phyloP scores from a whole-genome alignment of 106 monocot genomes.

The Gastrodia elata region DNA sequence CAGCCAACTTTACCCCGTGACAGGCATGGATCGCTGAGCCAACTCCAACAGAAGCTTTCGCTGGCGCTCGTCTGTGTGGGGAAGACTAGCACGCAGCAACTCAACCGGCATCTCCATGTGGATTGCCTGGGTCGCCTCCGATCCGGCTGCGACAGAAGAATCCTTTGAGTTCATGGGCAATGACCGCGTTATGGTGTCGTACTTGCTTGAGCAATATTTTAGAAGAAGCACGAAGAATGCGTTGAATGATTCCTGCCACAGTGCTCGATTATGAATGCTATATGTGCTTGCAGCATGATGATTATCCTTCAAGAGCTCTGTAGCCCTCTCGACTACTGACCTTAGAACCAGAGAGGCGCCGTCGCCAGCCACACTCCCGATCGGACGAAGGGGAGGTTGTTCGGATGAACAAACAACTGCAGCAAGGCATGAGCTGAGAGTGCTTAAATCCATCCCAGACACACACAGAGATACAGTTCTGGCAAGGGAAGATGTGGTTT shows the following conservation, averaged over 20 bases:
- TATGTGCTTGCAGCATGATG: constrained; percentile 22
- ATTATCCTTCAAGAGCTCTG: constrained; percentile 17
- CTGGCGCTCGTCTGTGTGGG: constrained; percentile 32
- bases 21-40: constrained; percentile 27
- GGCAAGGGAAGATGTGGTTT: constrained; percentile 17
- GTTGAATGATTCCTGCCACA: constrained; percentile 42
- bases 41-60: constrained; percentile 33
- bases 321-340: constrained; percentile 36
- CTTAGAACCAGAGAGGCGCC: constrained; percentile 28
- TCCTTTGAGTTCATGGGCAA: constrained; percentile 12
- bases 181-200: constrained; percentile 27
- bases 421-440: constrained; percentile 38
- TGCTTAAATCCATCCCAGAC: constrained; percentile 29
- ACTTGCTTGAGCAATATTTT: constrained; percentile 30
- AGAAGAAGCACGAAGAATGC: constrained; percentile 38
- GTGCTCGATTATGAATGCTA: constrained; percentile 15
- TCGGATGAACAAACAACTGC: constrained; percentile 40
- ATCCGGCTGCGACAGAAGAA: not conserved
- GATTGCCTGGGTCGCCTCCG: constrained; percentile 26
- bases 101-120: constrained; percentile 43
- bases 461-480: constrained; percentile 23
- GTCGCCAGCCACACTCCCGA: constrained; percentile 37
- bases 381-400: constrained; percentile 38
- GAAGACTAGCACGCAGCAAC: constrained; percentile 31
- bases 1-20: constrained; percentile 3